Percentiles rank a stretch among this genome's conserved stretches.
These are phyloP conservation scores for Ascochyta viciae-villosae DNA, from an alignment of 2,329 filamentous ascomycete genomes.

Conservation along the genomic window DNA sequence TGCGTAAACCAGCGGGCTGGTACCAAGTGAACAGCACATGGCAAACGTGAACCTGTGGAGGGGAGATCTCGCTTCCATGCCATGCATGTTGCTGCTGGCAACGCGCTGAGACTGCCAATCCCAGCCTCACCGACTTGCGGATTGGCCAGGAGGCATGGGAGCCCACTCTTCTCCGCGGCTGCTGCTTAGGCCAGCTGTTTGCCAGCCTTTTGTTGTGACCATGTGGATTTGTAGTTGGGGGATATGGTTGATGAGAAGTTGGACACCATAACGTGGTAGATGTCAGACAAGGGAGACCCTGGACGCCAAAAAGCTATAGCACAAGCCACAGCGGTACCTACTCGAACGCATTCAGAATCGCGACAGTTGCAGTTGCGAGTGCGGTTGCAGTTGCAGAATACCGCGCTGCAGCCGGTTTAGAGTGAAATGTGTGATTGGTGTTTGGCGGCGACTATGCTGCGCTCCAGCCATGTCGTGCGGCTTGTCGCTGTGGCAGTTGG, in stretches of 20 bases:
- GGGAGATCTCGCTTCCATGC: conserved; percentile 18
- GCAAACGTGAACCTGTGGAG: conserved; percentile 18
- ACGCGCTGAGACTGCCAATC: conserved; percentile 34
- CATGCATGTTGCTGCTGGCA: conserved; percentile 31
- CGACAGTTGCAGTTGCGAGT: not conserved
- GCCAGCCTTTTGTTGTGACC: conserved; percentile 2
- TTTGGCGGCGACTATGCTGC: conserved; percentile 11
- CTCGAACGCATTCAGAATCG: not conserved
- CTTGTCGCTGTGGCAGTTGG: conserved; percentile 24
- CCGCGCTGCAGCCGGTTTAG: not conserved
- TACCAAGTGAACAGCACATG: conserved; percentile 22
- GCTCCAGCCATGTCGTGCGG: conserved; percentile 34
- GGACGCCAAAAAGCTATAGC: not conserved
- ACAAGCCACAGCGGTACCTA: conserved; percentile 4
- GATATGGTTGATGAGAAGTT: not conserved
- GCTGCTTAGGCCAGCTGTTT: conserved; percentile 10
- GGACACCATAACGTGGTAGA: not conserved
- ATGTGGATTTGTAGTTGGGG: not conserved
- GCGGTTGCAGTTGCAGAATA: not conserved
- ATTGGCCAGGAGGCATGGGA: conserved; percentile 22
- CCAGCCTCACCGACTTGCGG: conserved; percentile 33
- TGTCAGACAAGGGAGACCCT: conserved; percentile 17
- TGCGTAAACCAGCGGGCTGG: conserved; percentile 31
- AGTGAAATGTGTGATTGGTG: conserved; percentile 19
- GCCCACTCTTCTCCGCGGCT: conserved; percentile 9